These are phyloP conservation scores for Sistotremastrum niveocremeum DNA, from an alignment of 768 basidiomycete genomes.

Conservation along the genomic window DNA sequence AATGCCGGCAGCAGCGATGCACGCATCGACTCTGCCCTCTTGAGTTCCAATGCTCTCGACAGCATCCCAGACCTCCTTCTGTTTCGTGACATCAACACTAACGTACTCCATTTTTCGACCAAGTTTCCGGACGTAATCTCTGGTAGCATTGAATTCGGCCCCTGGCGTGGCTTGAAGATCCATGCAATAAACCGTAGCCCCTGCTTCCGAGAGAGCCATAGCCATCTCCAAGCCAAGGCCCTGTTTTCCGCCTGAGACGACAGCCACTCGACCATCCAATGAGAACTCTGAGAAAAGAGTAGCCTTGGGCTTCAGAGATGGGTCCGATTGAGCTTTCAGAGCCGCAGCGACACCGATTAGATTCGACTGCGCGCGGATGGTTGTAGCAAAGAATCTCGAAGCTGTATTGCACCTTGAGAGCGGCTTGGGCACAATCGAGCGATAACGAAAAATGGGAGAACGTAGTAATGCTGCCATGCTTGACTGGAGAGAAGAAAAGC, in stretches of 20 bases:
- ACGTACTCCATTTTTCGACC: slow-evolving; percentile 44
- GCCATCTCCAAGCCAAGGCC: slow-evolving; percentile 81
- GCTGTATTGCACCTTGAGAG: no score
- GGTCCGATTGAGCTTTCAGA: no score
- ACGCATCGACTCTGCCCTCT: slow-evolving; percentile 62
- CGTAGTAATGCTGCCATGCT: no score
- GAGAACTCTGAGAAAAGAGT: slow-evolving; percentile 14
- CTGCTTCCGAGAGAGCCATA: slow-evolving; percentile 56
- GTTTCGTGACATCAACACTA: slow-evolving; percentile 50
- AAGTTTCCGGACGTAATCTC: slow-evolving; percentile 36
- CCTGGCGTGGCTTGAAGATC: slow-evolving; percentile 46
- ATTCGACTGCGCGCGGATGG: no score
- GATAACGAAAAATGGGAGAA: no score
- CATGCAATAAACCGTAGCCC: slow-evolving; percentile 58
- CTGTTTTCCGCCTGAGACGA: slow-evolving; percentile 52
- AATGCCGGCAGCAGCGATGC: slow-evolving; percentile 68
- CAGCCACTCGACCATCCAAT: slow-evolving; percentile 20
- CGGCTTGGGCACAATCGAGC: no score
- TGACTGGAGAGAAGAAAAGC: no score
- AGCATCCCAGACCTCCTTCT: slow-evolving; percentile 41
- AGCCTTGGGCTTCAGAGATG: no score
- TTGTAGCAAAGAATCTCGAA: no score
- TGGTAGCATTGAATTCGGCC: slow-evolving; percentile 41
- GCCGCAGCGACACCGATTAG: no score
- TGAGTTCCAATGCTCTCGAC: slow-evolving; percentile 46